phyloP scores from a whole-genome alignment of 148 eudicot genomes.

The Persicaria maculosa region DNA sequence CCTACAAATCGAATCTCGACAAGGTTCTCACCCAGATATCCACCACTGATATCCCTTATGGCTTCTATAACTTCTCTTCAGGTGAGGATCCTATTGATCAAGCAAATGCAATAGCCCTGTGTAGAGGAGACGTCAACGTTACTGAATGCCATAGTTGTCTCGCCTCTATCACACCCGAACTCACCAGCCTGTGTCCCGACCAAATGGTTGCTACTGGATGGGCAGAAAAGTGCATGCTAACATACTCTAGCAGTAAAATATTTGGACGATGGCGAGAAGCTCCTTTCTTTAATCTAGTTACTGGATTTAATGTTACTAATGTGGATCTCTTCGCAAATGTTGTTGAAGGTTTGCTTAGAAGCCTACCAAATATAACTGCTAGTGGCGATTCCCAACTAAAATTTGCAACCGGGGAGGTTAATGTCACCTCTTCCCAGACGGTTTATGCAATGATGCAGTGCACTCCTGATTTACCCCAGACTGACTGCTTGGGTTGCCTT shows the following conservation, averaged over 20 bases:
- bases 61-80: slow-evolving; percentile 32
- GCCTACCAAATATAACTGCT: too few species aligned
- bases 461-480: too few species aligned
- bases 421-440: too few species aligned
- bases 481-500: too few species aligned
- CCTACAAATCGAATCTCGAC: slow-evolving; percentile 18
- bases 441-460: too few species aligned
- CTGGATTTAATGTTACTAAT: too few species aligned
- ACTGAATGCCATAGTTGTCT: slow-evolving; percentile 17
- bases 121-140: slow-evolving; percentile 16
- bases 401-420: too few species aligned
- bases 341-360: too few species aligned
- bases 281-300: too few species aligned
- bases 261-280: neutral
- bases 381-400: too few species aligned
- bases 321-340: too few species aligned
- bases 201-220: slow-evolving; percentile 20
- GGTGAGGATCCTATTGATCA: slow-evolving; percentile 16
- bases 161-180: neutral
- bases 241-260: neutral
- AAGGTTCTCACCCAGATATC: slow-evolving; percentile 13
- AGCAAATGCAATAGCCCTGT: slow-evolving; percentile 22
- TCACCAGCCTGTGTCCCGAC: slow-evolving; percentile 12
- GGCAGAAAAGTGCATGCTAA: slow-evolving; percentile 15
- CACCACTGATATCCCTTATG: slow-evolving; percentile 23